phyloP scores from a whole-genome alignment of 345 rosid species.

The Eucalyptus victrix region DNA sequence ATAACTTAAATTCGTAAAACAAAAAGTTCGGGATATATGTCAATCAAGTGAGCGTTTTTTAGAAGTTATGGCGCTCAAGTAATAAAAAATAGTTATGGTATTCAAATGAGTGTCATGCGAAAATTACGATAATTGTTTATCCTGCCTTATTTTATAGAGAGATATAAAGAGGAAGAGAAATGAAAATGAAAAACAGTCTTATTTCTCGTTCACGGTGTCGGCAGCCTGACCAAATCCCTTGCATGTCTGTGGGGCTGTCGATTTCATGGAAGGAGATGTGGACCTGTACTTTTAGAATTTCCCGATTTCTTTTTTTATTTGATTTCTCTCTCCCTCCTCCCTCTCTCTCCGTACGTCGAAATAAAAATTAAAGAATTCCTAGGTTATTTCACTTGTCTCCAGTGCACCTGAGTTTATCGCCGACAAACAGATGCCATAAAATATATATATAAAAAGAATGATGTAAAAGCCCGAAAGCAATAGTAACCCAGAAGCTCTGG shows the following conservation, averaged over 20 bases:
- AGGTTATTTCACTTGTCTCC: not conserved
- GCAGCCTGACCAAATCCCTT: not conserved
- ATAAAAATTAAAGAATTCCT: not conserved
- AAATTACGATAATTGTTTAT: too few relatives aligned
- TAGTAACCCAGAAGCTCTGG: not conserved
- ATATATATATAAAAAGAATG: not conserved
- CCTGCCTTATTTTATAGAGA: rapidly evolving
- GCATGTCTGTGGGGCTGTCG: not conserved
- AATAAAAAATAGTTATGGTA: too few relatives aligned
- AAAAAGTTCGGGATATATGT: too few relatives aligned
- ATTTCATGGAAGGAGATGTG: not conserved
- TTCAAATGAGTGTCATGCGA: too few relatives aligned
- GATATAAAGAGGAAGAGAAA: not conserved
- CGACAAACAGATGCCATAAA: not conserved
- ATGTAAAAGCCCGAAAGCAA: not conserved
- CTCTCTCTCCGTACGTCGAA: not conserved
- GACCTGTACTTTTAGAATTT: not conserved
- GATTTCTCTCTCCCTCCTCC: not conserved
- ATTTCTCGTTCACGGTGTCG: not conserved
- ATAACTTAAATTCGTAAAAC: too few relatives aligned
- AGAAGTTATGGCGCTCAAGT: too few relatives aligned
- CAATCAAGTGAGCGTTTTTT: not conserved
- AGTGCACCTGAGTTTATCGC: not conserved
- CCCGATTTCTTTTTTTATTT: not conserved
- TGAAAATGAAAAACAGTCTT: not conserved